A percentile compares a stretch with the other conserved stretches of the same genome.
Evolutionary conservation across 805 yeast genomes (phyloP).

Genomic region (Hanseniaspora lachancei): DNA sequence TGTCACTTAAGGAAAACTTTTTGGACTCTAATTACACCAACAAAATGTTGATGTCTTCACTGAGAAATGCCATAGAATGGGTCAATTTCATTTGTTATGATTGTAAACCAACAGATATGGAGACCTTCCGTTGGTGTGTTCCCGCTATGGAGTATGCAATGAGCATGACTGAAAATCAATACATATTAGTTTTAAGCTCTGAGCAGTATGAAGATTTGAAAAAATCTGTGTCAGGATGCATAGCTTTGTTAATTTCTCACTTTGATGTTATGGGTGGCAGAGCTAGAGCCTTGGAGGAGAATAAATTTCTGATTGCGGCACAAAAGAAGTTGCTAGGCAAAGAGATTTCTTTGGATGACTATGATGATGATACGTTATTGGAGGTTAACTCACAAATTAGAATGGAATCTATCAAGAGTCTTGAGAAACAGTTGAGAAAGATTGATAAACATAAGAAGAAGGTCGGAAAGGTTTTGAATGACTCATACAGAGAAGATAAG

Average conservation of each 20-base stretch:
- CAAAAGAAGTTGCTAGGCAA: conserved; percentile 22
- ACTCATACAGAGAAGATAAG: conserved; percentile 74
- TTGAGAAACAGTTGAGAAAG: conserved; percentile 41
- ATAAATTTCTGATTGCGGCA: conserved; percentile 34
- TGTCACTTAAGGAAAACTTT: conserved; percentile 42
- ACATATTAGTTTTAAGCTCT: conserved; percentile 66
- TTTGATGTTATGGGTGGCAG: conserved; percentile 98
- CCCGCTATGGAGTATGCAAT: conserved; percentile 89
- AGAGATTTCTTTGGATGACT: conserved; percentile 30
- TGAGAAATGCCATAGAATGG: conserved; percentile 77
- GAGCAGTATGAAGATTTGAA: conserved; percentile 62
- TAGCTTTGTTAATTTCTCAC: conserved; percentile 85
- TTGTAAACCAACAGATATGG: conserved; percentile 81
- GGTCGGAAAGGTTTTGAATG: conserved; percentile 84
- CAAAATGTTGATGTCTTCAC: conserved; percentile 53
- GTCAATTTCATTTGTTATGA: conserved; percentile 85
- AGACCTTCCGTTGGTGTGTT: conserved; percentile 92
- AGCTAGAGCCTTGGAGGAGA: conserved; percentile 48
- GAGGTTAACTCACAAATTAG: conserved; percentile 53
- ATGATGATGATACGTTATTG: conserved; percentile 42
- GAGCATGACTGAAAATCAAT: conserved; percentile 84
- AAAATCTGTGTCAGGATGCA: conserved; percentile 81
- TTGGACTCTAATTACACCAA: conserved; percentile 44
- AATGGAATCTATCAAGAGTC: conserved; percentile 45
- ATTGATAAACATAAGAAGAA: conserved; percentile 31